phyloP scores from a whole-genome alignment of 495 filamentous ascomycete species.

The Choiromyces venosus region DNA sequence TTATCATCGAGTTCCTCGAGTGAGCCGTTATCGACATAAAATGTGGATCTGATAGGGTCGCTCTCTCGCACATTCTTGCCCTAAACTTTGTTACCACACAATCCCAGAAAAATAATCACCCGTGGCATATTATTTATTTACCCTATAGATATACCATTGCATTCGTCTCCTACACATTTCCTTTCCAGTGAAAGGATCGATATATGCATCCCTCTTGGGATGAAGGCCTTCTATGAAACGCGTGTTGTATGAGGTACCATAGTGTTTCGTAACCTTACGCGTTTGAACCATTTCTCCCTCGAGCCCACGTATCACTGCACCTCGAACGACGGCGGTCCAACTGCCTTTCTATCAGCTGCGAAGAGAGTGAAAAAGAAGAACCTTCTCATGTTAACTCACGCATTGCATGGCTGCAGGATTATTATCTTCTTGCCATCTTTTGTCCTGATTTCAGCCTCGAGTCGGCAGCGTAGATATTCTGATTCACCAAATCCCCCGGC shows the following conservation, averaged over 20 bases:
- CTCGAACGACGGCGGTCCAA: constrained; percentile 25
- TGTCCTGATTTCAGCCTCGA: constrained; percentile 9
- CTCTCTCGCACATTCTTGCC: constrained; percentile 8
- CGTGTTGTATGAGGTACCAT: constrained; percentile 45
- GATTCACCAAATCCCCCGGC: constrained; percentile 31
- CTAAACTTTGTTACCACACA: background rate
- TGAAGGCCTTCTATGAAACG: constrained; percentile 53
- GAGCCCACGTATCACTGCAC: constrained; percentile 15
- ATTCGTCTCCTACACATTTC: constrained; percentile 71
- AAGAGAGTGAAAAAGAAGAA: background rate
- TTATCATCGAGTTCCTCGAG: constrained; percentile 44
- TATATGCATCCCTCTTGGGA: too few species aligned
- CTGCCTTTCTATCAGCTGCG: background rate
- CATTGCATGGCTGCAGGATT: constrained; percentile 20
- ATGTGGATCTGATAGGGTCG: constrained; percentile 1
- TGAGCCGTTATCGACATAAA: background rate
- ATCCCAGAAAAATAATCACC: background rate
- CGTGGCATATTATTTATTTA: background rate
- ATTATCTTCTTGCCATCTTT: constrained; percentile 3
- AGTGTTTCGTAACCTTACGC: constrained; percentile 63
- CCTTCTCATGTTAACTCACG: constrained; percentile 6
- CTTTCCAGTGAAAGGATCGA: constrained; percentile 58
- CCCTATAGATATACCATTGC: constrained; percentile 62
- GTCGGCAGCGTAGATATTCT: constrained; percentile 16
- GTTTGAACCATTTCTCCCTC: constrained; percentile 58